Evolutionary conservation across 2,329 filamentous ascomycete genomes (phyloP), one percentile per base, ranked within the genome.

Genomic region (Zalaria sp.): DNA sequence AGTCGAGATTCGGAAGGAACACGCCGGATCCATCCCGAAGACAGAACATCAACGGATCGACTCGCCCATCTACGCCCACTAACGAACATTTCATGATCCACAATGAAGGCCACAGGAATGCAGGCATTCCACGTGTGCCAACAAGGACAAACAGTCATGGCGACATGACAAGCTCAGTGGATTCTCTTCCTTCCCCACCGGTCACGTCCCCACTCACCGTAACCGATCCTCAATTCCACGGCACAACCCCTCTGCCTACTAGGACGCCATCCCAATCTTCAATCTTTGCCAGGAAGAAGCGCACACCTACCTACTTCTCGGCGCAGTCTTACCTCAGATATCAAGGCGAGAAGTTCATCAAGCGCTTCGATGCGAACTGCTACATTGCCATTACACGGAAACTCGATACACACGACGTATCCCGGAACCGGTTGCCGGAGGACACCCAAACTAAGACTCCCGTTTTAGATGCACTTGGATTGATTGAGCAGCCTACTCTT

Each of bases 341-440:
- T 62, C 91, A 98, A 63, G 89, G 87, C 43, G 76, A 81, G 53
- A 98, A 98, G 62, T 98, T 98, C 54, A 91, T 96, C 53, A 87
- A 84, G 61, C 83, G 91, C 6, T 98, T 96, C 60, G 91, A 98
- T 62, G 85, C 87, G 54, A 98, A 98, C 61, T 98, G 91, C 66
- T 98, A 98, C 66, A 96, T 98, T 52, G 88, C 91, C 51, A 95
- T 98, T 62, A 96, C 91, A 4, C 82, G 91, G 54, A 98, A 98
- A 63, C 75, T 98, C 10, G 91, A 98, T 59, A 96, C 91, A 0
- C 91, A 98, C 61, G 91, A 98, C 58, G 78, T 98, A 26, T 93
- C 87, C 9, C 77, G 88, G 35, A 76, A 80, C 56, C 81, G 89
- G 4, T 58, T 46, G 32, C 39, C 42, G 11, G 44, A 50, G 10